Evolutionary conservation across 257 asterid genomes (phyloP).

Genomic region (Solanum clarkiae): DNA sequence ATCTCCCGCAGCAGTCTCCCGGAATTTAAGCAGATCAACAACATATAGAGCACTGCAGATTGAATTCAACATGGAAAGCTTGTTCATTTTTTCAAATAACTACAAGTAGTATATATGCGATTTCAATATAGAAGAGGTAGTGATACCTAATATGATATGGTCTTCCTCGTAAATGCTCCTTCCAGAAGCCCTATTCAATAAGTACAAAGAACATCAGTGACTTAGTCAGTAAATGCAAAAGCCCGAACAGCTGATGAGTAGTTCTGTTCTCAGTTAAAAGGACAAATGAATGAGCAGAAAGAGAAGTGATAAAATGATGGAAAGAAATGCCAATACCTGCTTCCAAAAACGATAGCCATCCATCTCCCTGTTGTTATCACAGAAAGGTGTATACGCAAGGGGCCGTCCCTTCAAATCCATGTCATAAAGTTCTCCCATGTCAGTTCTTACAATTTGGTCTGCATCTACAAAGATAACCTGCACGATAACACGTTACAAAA

Average conservation of each 20-base stretch:
- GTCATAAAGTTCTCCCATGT: constrained; percentile 98
- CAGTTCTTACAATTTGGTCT: constrained; percentile 88
- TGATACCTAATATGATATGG: constrained; percentile 89
- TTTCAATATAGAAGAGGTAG: neutral
- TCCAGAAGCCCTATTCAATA: constrained; percentile 90
- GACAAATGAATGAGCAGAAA: neutral
- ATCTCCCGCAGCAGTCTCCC: constrained; percentile 99
- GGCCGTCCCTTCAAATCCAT: constrained; percentile 84
- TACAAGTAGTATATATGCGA: neutral
- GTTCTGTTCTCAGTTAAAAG: neutral
- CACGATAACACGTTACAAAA: neutral
- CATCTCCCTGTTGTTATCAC: constrained; percentile 98
- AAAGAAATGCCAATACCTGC: constrained; percentile 37
- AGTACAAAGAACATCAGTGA: neutral
- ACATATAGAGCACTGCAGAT: constrained; percentile 83
- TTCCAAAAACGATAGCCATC: constrained; percentile 98
- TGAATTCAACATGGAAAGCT: constrained; percentile 13
- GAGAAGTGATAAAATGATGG: neutral
- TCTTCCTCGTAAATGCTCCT: constrained; percentile 90
- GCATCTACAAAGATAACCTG: constrained; percentile 99
- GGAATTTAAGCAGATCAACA: constrained; percentile 83
- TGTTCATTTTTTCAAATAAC: neutral
- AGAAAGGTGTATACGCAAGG: constrained; percentile 93
- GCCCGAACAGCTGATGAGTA: neutral
- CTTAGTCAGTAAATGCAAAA: neutral